Evolutionary conservation across 352 stramenopile genomes (phyloP), one percentile per base, ranked within the genome.

Genomic region (Blastocystis sp.): DNA sequence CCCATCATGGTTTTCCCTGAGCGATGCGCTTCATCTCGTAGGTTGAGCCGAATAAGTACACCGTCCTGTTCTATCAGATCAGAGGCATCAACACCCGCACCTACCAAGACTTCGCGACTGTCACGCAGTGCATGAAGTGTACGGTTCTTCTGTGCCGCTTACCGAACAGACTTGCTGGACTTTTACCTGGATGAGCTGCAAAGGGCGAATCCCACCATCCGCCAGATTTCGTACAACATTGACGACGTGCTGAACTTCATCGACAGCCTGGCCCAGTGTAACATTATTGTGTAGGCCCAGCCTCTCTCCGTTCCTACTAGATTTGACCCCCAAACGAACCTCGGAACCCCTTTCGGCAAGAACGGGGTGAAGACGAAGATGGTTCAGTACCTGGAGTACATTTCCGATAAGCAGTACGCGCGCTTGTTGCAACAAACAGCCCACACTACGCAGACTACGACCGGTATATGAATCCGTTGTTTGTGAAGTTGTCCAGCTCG

Each of bases 41-140:
- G 68, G 17, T 14, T 24, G 68, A 77, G 10, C 38, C 38, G 2
- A 59, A 34, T n/a, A 77, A 59, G 45, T 43, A 77, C 45, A 77
- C 68, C n/a, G 45, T 77, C 45, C 40, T 77, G 42, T 77, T 77
- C 34, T 61, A 28, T 21, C 68, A 77, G 21, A 28, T 52, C 28
- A 52, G n/a, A n/a, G 68, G 68, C n/a, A 17, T 48, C 11, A 34
- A 57, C 21, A 61, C 68, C 28, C 34, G 68, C 24, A 59, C 68
- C 9, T 77, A 77, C 38, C 9, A 52, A 3, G 68, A 77, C 57
- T 77, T 77, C 42, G 24, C 68, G 3, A 59, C 68, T 19, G 42
- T 77, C 28, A 77, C 68, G n/a, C 68, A 77, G 21, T 77, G 68
- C 45, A 77, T 77, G 40, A 52, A 24, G 45, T 52, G 68, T 77